Conservation (phyloP, 1,284 basidiomycete genomes). For the Agroathelia rolfsii region DNA sequence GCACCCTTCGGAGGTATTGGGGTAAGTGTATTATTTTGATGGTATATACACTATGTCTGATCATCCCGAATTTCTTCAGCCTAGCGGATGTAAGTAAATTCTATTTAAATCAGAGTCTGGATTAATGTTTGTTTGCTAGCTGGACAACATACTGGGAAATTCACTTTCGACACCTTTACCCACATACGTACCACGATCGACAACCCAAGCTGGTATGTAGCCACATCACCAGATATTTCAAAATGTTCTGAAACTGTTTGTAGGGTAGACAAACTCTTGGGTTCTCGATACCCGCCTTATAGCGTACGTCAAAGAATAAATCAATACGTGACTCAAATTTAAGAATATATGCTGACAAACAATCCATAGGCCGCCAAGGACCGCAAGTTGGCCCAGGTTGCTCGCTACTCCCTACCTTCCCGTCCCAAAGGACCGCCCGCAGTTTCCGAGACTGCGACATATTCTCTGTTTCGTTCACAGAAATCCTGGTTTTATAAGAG, state of each 20-base stretch:
- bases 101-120: neutral
- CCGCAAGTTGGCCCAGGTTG: too few species aligned
- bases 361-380: too few species aligned
- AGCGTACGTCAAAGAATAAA: too few species aligned
- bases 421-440: too few species aligned
- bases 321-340: too few species aligned
- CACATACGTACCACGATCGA: conserved; percentile 34
- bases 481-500: too few species aligned
- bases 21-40: conserved; percentile 26
- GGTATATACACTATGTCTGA: conserved; percentile 6
- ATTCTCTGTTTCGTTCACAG: too few species aligned
- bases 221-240: neutral
- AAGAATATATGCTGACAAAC: too few species aligned
- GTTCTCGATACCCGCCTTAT: conserved; percentile 58
- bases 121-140: conserved; percentile 18
- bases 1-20: conserved; percentile 36
- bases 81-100: too few species aligned
- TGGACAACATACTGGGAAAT: conserved; percentile 33
- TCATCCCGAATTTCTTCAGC: too few species aligned
- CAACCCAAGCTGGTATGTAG: conserved; percentile 28
- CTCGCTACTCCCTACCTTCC: too few species aligned
- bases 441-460: too few species aligned
- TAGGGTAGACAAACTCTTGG: conserved; percentile 48
- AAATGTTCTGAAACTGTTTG: conserved; percentile 1
- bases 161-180: conserved; percentile 36